phyloP scores from a whole-genome alignment of 495 filamentous ascomycete genomes.

The Xeromyces bisporus region DNA sequence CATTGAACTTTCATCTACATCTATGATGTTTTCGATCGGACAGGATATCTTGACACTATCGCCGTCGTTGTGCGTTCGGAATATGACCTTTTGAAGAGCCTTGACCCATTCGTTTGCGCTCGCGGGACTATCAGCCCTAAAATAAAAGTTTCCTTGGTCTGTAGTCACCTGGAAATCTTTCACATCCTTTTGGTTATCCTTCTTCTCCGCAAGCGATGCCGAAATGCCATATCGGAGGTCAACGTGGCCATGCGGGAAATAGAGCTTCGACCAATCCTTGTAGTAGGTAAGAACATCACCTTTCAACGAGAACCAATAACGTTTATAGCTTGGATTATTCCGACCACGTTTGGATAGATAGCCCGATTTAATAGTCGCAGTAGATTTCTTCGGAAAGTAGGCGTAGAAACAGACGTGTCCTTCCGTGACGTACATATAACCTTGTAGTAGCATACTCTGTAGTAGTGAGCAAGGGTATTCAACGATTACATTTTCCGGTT shows the following conservation, averaged over 20 bases:
- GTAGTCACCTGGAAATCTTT: constrained; percentile 67
- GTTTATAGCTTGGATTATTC: constrained; percentile 73
- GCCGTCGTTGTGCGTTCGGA: constrained; percentile 87
- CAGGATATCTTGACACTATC: constrained; percentile 94
- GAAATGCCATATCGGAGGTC: constrained; percentile 87
- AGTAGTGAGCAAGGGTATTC: constrained; percentile 93
- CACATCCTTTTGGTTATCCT: constrained; percentile 52
- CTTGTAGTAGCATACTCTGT: constrained; percentile 82
- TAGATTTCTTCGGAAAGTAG: constrained; percentile 79
- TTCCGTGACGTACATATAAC: constrained; percentile 92
- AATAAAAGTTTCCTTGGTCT: constrained; percentile 67
- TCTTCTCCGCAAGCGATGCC: constrained; percentile 48
- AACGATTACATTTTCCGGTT: constrained; percentile 65
- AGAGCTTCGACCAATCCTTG: constrained; percentile 62
- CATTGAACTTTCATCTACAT: constrained; percentile 83
- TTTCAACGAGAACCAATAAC: constrained; percentile 94
- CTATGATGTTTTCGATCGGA: constrained; percentile 75
- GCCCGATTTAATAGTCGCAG: constrained; percentile 69
- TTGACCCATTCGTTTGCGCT: constrained; percentile 98
- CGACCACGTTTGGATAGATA: constrained; percentile 79
- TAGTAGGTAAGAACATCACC: constrained; percentile 95
- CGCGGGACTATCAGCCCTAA: constrained; percentile 71
- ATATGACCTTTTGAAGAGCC: constrained; percentile 83
- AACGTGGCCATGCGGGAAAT: constrained; percentile 85
- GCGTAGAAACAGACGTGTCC: constrained; percentile 95